Evolutionary conservation across 768 basidiomycete genomes (phyloP), one percentile per base, ranked within the genome.

Genomic region (Tephrocybe sp.): DNA sequence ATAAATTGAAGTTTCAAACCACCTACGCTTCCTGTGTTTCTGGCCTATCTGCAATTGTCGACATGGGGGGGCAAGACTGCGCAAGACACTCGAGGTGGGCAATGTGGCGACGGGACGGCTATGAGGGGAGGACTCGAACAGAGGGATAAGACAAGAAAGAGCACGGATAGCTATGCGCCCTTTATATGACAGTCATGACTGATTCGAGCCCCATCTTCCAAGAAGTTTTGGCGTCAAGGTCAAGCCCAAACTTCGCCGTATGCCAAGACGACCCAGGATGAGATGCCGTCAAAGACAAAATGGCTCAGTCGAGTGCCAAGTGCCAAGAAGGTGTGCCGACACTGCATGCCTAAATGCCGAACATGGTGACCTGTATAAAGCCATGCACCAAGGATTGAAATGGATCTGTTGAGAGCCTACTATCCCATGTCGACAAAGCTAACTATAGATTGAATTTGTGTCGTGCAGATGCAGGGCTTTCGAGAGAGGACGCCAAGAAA

Each of bases 181-280:
- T 52, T 59, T 59, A 59, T 50, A 41, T 49, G 15, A 34, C 33
- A 15, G 33, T 34, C 15, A 23, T 52, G 54, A 42, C 40, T 52
- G 37, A 46, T 45, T 51, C 30, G 16, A 38, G 48, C 16, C 24
- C 19, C 39, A 53, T 42, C 48, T 53, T 53, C 58, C 58, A 60
- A 60, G 58, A 54, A 49, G 45, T 50, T 50, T 59, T 47, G 42
- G 56, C 49, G 53, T 53, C 51, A 54, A 51, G 40, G 25, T 33
- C 34, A 50, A 42, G 52, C 30, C 41, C 31, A 45, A 53, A 42
- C 38, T 40, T 33, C 29, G 23, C 30, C n/a, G 47, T 29, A 30
- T 38, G 39, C 46, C 44, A 54, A 48, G 56, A 39, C 43, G 42
- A 50, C 56, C 50, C 40, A 45, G 44, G 40, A 27, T 42, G 24